Evolutionary conservation across 139 green algal genomes (phyloP).

Genomic region (Chlamydomonas eustigma): DNA sequence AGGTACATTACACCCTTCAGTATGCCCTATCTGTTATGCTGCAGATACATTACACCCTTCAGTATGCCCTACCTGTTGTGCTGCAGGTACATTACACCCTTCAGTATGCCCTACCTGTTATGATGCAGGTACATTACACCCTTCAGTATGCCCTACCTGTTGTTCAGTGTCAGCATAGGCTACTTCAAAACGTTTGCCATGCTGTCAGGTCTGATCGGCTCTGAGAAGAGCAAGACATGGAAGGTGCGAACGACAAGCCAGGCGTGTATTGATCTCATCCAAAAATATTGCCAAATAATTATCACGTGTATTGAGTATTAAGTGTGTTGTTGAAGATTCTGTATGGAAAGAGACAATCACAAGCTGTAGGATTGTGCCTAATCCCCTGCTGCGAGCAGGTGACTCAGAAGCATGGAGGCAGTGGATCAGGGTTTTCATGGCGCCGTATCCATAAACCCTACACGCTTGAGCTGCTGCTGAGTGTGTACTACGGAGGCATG

Average conservation of each 20-base stretch:
- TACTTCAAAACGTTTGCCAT: constrained; percentile 64
- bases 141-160: constrained; percentile 48
- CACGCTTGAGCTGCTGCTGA: constrained; percentile 8
- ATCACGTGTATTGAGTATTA: neutral
- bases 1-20: too few species aligned
- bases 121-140: constrained; percentile 56
- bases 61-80: too few species aligned
- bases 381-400: neutral
- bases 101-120: too few species aligned
- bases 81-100: too few species aligned
- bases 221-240: constrained; percentile 60
- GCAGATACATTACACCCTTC: too few species aligned
- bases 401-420: constrained; percentile 8
- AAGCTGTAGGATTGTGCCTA: neutral
- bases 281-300: constrained; percentile 4
- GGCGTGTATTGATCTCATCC: neutral
- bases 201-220: constrained; percentile 46
- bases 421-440: neutral
- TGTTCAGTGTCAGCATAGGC: constrained; percentile 42
- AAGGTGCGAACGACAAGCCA: constrained; percentile 50
- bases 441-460: constrained; percentile 13
- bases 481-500: constrained; percentile 15
- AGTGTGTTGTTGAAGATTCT: neutral
- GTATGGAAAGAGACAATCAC: too few species aligned
- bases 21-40: too few species aligned